Percentiles rank a stretch among this genome's conserved stretches.
phyloP scores from a whole-genome alignment of 1,284 basidiomycete genomes.

The Mixia osmundae region DNA sequence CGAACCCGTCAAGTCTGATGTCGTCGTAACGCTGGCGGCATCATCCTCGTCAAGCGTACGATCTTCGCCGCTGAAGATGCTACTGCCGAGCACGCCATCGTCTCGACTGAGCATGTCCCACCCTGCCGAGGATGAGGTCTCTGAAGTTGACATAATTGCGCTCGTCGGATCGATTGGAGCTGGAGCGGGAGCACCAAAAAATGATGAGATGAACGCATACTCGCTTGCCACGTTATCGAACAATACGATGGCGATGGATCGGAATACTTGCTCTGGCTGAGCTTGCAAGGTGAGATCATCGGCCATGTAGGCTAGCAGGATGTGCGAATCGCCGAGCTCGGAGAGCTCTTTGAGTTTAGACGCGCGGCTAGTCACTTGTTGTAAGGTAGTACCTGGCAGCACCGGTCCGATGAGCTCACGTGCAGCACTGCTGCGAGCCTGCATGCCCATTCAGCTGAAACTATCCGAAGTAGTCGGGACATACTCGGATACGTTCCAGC shows the following conservation, averaged over 20 bases:
- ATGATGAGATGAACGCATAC: conserved; percentile 58
- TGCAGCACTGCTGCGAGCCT: background rate
- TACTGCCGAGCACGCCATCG: background rate
- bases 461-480: background rate
- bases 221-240: conserved; percentile 82
- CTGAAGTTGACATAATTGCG: no score
- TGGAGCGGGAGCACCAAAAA: conserved; percentile 32
- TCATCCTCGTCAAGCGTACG: background rate
- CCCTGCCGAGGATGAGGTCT: background rate
- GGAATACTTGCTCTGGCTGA: conserved; percentile 52
- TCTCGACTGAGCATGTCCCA: conserved; percentile 1
- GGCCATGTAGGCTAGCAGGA: conserved; percentile 59
- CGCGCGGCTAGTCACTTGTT: background rate
- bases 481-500: conserved; percentile 49
- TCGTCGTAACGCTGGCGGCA: background rate
- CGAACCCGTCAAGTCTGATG: conserved; percentile 2
- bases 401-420: background rate
- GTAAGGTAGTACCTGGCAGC: background rate
- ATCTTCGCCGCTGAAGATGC: background rate
- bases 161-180: conserved; percentile 4
- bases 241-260: conserved; percentile 63
- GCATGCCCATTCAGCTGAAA: background rate
- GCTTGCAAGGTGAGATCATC: conserved; percentile 56
- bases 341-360: conserved; percentile 2
- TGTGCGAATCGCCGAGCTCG: conserved; percentile 38